Conservation (phyloP, 1,139 yeast species). For the Debaryomyces sp. region DNA sequence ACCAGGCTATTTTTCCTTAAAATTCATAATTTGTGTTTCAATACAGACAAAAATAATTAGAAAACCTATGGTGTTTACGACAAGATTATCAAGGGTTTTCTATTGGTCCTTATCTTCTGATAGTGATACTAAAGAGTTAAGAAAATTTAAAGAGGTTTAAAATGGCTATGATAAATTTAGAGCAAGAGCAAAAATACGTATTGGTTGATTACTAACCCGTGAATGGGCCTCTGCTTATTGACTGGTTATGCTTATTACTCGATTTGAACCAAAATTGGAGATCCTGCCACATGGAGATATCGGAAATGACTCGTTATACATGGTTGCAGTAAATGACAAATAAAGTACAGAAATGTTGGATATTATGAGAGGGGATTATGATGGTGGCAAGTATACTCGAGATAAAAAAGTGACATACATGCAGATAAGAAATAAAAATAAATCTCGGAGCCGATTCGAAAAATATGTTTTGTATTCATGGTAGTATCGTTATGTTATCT, state of each 20-base stretch:
- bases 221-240: slow-evolving; percentile 65
- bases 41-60: slow-evolving; percentile 20
- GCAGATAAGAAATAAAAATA: slow-evolving; percentile 34
- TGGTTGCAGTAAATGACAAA: slow-evolving; percentile 54
- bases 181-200: slow-evolving; percentile 49
- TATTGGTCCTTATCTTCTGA: slow-evolving; percentile 86
- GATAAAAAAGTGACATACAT: slow-evolving; percentile 49
- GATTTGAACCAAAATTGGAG: slow-evolving; percentile 66
- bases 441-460: slow-evolving; percentile 22
- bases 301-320: slow-evolving; percentile 50
- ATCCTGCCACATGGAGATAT: slow-evolving; percentile 75
- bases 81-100: slow-evolving; percentile 81
- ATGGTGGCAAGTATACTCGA: slow-evolving; percentile 54
- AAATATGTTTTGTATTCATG: slow-evolving; percentile 59
- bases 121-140: slow-evolving; percentile 68
- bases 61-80: slow-evolving; percentile 49
- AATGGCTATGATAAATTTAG: slow-evolving; percentile 56
- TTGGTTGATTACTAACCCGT: slow-evolving; percentile 16
- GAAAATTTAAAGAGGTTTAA: slow-evolving; percentile 63
- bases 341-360: slow-evolving; percentile 46
- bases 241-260: slow-evolving; percentile 60
- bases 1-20: slow-evolving; percentile 55
- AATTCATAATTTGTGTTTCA: slow-evolving; percentile 36
- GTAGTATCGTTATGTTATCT: slow-evolving; percentile 41
- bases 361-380: slow-evolving; percentile 62